Evolutionary conservation across 2,329 filamentous ascomycete species (phyloP).

Genomic region (Fusarium aywerte): DNA sequence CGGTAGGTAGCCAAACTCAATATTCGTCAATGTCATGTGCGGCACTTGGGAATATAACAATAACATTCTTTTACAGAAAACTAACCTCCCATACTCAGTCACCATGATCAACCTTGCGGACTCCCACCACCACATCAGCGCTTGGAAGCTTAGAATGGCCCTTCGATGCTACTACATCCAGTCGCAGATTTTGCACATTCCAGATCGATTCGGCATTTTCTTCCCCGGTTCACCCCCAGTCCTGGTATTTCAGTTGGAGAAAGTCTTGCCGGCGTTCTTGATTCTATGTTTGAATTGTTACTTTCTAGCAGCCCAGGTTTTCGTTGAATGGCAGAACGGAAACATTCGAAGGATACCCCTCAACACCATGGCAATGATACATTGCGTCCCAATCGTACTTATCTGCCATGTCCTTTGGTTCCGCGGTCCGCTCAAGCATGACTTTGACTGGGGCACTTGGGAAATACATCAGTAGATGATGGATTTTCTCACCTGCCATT

Average conservation of each 20-base stretch:
- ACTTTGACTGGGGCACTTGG: too few relatives aligned
- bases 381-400: too few relatives aligned
- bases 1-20: background rate
- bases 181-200: constrained; percentile 13
- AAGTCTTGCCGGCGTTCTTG: background rate
- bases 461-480: too few relatives aligned
- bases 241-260: constrained; percentile 4
- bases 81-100: background rate
- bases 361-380: too few relatives aligned
- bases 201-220: constrained; percentile 13
- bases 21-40: background rate
- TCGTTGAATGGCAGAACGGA: too few relatives aligned
- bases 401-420: too few relatives aligned
- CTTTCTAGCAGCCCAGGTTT: too few relatives aligned
- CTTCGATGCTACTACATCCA: constrained; percentile 4
- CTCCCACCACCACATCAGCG: background rate
- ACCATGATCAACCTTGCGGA: background rate
- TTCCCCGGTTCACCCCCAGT: constrained; percentile 3
- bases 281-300: background rate
- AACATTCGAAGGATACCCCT: too few relatives aligned
- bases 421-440: too few relatives aligned
- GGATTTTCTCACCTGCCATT: too few relatives aligned
- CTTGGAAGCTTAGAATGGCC: background rate
- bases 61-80: background rate
- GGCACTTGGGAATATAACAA: background rate